Evolutionary conservation across 2,329 filamentous ascomycete genomes (phyloP).

Genomic region (Diaporthe velutina): DNA sequence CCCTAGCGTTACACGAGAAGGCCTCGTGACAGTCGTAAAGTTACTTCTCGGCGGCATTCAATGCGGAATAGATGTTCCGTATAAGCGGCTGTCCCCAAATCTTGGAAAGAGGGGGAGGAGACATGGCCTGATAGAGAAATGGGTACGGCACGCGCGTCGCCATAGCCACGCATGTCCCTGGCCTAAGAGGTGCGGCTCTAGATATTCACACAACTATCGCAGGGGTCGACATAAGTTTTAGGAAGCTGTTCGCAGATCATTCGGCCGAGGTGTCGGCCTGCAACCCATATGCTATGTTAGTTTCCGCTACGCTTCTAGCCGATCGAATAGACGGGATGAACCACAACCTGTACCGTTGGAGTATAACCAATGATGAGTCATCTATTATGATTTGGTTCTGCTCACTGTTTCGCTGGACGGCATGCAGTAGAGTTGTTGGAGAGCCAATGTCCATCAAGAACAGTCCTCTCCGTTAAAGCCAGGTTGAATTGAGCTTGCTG

Average conservation of each 20-base stretch:
- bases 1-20: conserved; percentile 3
- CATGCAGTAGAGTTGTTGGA: neutral
- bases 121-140: neutral
- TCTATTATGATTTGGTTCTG: neutral
- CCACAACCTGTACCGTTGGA: no score
- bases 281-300: neutral
- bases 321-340: conserved; percentile 16
- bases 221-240: neutral
- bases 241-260: conserved; percentile 17
- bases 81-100: neutral
- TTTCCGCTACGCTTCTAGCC: neutral
- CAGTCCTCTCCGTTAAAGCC: neutral
- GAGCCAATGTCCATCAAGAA: neutral
- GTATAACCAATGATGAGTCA: conserved; percentile 1
- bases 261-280: conserved; percentile 2
- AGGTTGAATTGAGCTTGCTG: neutral
- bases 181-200: conserved; percentile 18
- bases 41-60: conserved; percentile 18
- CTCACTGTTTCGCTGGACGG: neutral
- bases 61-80: conserved; percentile 30
- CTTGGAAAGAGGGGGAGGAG: neutral
- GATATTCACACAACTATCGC: neutral
- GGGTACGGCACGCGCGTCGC: neutral
- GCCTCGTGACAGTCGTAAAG: conserved; percentile 23
- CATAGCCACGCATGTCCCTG: conserved; percentile 4